Percentiles rank a stretch among this genome's conserved stretches.
phyloP scores from a whole-genome alignment of 2,329 filamentous ascomycete genomes.

The Aspergillus hiratsukae region DNA sequence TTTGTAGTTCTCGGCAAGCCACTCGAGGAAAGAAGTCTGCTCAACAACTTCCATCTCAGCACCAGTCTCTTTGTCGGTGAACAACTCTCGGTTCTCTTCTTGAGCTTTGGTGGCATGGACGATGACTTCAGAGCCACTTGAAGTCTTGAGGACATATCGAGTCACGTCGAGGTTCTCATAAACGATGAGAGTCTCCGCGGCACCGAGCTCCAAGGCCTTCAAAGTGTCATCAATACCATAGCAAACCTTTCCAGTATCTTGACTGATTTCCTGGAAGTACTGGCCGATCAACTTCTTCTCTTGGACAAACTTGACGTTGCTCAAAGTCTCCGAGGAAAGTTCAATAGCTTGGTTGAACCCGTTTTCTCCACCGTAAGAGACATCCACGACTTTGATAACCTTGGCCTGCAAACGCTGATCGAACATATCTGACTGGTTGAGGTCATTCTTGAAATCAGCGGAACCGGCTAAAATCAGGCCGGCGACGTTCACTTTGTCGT shows the following conservation, averaged over 20 bases:
- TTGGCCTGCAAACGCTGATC: slow-evolving; percentile 86
- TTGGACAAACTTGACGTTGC: slow-evolving; percentile 99
- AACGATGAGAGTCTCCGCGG: slow-evolving; percentile 89
- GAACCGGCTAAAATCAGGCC: slow-evolving; percentile 94
- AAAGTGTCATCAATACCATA: slow-evolving; percentile 97
- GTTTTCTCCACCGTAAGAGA: slow-evolving; percentile 98
- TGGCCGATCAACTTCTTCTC: slow-evolving; percentile 99
- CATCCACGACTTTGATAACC: slow-evolving; percentile 99
- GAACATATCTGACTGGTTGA: slow-evolving; percentile 97
- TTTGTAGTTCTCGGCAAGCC: slow-evolving; percentile 98
- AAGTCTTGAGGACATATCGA: slow-evolving; percentile 82
- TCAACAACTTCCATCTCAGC: slow-evolving; percentile 95
- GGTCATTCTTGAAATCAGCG: slow-evolving; percentile 98
- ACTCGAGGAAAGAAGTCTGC: slow-evolving; percentile 93
- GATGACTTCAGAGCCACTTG: slow-evolving; percentile 65
- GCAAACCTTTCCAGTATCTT: slow-evolving; percentile 94
- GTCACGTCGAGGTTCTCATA: slow-evolving; percentile 96
- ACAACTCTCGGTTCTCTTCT: slow-evolving; percentile 74
- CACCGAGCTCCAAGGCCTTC: slow-evolving; percentile 93
- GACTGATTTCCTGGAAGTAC: slow-evolving; percentile 98
- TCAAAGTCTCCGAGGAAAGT: slow-evolving; percentile 85
- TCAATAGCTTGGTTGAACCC: slow-evolving; percentile 99
- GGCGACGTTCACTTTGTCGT: slow-evolving; percentile 96
- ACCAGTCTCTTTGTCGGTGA: slow-evolving; percentile 92
- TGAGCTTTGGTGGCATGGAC: slow-evolving; percentile 85